Conservation (phyloP, 805 yeast species). For the Lipomyces yamanashiensis region DNA sequence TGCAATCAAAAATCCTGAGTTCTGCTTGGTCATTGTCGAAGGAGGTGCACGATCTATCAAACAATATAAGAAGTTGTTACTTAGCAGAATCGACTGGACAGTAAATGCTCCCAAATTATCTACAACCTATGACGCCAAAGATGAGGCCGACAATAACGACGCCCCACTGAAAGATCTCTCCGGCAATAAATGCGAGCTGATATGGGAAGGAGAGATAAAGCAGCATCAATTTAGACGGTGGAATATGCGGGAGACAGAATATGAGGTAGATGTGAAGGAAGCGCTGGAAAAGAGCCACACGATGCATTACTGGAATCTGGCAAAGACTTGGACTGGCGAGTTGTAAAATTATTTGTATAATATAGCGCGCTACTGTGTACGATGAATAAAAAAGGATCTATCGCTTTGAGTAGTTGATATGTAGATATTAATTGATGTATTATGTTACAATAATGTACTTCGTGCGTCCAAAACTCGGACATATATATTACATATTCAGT, state of each 20-base stretch:
- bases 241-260: constrained; percentile 25
- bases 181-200: constrained; percentile 33
- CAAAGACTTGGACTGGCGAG: constrained; percentile 30
- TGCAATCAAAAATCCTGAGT: constrained; percentile 42
- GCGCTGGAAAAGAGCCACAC: constrained; percentile 24
- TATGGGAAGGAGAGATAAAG: constrained; percentile 41
- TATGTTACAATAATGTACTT: background rate
- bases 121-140: background rate
- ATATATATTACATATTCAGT: background rate
- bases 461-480: background rate
- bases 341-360: constrained; percentile 6
- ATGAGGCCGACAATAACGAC: background rate
- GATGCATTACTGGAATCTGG: constrained; percentile 36
- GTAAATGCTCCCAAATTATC: constrained; percentile 42
- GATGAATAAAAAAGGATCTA: background rate
- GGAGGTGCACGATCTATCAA: constrained; percentile 69
- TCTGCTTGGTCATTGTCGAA: constrained; percentile 69
- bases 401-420: background rate
- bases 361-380: background rate
- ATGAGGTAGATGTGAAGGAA: constrained; percentile 34
- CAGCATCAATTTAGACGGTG: constrained; percentile 34
- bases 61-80: constrained; percentile 66
- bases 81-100: constrained; percentile 71
- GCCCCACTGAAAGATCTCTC: constrained; percentile 5
- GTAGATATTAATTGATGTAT: background rate